Percentiles rank a stretch among this genome's conserved stretches.
Evolutionary conservation across 345 rosid species (phyloP).

Genomic region (Geranium brycei): DNA sequence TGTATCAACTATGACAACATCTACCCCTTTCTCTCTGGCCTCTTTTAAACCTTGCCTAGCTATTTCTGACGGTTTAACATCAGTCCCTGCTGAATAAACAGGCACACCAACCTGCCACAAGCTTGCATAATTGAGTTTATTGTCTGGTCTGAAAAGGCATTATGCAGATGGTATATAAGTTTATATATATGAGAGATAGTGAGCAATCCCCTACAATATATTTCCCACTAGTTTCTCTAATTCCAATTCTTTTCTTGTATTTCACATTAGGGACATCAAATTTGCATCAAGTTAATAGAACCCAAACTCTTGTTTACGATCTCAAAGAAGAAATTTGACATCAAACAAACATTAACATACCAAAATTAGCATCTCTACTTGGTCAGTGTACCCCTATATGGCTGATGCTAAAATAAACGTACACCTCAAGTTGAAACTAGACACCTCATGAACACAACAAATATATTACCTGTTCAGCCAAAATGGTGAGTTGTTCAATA

Average conservation of each 20-base stretch:
- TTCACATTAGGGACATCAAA: not conserved
- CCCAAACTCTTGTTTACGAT: too few relatives aligned
- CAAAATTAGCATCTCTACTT: constrained; percentile 4
- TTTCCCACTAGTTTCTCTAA: too few relatives aligned
- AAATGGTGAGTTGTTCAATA: constrained; percentile 86
- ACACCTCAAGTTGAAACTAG: not conserved
- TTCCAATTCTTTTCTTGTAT: not conserved
- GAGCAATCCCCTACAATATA: not conserved
- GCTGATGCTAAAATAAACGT: not conserved
- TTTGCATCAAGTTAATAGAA: constrained; percentile 3
- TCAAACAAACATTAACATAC: not conserved
- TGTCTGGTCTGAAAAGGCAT: not conserved
- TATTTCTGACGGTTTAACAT: constrained; percentile 74
- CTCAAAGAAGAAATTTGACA: not conserved
- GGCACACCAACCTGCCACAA: constrained; percentile 77
- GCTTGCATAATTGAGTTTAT: constrained; percentile 5
- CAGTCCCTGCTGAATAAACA: constrained; percentile 79
- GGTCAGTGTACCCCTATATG: not conserved
- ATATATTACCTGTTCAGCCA: constrained; percentile 72
- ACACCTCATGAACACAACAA: constrained; percentile 6
- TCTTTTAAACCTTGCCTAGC: constrained; percentile 79
- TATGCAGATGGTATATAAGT: not conserved
- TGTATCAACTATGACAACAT: constrained; percentile 85
- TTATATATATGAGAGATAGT: not conserved
- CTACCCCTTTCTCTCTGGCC: constrained; percentile 70